Evolutionary conservation across 495 filamentous ascomycete species (phyloP).

Genomic region (Neurospora pannonica): DNA sequence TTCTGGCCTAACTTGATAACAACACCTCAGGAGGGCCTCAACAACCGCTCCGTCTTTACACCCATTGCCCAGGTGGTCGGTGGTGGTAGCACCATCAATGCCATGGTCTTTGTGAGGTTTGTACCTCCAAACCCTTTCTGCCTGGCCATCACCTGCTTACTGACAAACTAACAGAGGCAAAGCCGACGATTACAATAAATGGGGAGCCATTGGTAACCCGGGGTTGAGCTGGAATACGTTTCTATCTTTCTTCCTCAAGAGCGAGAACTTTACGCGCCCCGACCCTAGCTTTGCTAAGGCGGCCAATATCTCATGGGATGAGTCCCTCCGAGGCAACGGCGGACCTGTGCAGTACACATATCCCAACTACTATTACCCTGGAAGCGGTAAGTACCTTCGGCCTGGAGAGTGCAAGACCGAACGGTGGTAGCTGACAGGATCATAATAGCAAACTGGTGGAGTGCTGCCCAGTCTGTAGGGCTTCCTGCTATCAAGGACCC

Average conservation of each 20-base stretch:
- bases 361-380: slow-evolving; percentile 31
- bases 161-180: slow-evolving; percentile 20
- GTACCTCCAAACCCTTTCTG: neutral
- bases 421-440: neutral
- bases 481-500: slow-evolving; percentile 27
- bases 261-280: slow-evolving; percentile 22
- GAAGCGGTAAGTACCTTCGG: slow-evolving; percentile 3
- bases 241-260: slow-evolving; percentile 50
- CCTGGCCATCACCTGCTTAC: neutral
- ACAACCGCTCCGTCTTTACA: slow-evolving; percentile 13
- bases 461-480: slow-evolving; percentile 18
- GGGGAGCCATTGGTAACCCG: slow-evolving; percentile 49
- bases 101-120: slow-evolving; percentile 31
- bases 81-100: slow-evolving; percentile 35
- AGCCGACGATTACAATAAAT: slow-evolving; percentile 43
- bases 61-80: slow-evolving; percentile 28
- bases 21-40: slow-evolving; percentile 14
- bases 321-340: slow-evolving; percentile 22
- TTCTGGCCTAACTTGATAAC: slow-evolving; percentile 18
- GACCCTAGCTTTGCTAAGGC: slow-evolving; percentile 10
- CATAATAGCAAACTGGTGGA: slow-evolving; percentile 19
- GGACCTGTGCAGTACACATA: slow-evolving; percentile 34
- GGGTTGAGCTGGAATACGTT: slow-evolving; percentile 54
- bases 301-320: slow-evolving; percentile 32
- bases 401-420: neutral